phyloP scores from a whole-genome alignment of 352 stramenopile genomes.

The Pythium vanterpoolii region DNA sequence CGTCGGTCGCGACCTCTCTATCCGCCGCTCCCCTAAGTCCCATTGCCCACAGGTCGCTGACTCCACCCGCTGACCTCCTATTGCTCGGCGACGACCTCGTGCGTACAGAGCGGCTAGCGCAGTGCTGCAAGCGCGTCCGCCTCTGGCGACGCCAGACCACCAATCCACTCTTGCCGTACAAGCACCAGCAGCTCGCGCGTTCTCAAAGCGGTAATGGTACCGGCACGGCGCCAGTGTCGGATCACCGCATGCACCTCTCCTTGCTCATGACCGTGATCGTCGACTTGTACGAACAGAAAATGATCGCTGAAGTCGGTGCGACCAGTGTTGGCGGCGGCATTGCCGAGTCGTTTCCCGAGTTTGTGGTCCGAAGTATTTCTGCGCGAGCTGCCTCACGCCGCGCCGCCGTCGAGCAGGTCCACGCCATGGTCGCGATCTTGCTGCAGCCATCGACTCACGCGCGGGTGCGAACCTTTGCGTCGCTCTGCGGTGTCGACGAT shows the following conservation, averaged over 20 bases:
- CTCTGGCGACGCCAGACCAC: constrained; percentile 56
- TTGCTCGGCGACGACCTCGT: constrained; percentile 43
- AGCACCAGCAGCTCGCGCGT: constrained; percentile 39
- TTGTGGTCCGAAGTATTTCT: constrained; percentile 55
- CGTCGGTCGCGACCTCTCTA: not conserved
- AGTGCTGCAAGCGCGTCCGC: constrained; percentile 77
- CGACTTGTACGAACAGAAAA: constrained; percentile 74
- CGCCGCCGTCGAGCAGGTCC: constrained; percentile 53
- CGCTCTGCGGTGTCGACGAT: constrained; percentile 53
- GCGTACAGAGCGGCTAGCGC: constrained; percentile 45
- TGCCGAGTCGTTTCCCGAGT: constrained; percentile 67
- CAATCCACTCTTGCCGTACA: constrained; percentile 69
- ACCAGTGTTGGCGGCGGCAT: constrained; percentile 18
- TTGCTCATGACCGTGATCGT: constrained; percentile 66
- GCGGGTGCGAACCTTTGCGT: constrained; percentile 53
- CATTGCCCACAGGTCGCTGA: constrained; percentile 4
- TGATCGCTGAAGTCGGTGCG: constrained; percentile 17
- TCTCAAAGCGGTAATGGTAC: not conserved
- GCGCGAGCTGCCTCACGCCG: constrained; percentile 45
- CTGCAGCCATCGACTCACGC: constrained; percentile 49
- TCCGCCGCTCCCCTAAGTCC: constrained; percentile 6
- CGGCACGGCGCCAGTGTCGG: constrained; percentile 40
- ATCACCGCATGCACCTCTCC: constrained; percentile 68
- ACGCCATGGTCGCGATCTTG: constrained; percentile 46
- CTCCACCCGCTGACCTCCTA: not conserved